Evolutionary conservation across 2,329 filamentous ascomycete species (phyloP), one percentile per base, ranked within the genome.

Genomic region (Corinectria fuckeliana): DNA sequence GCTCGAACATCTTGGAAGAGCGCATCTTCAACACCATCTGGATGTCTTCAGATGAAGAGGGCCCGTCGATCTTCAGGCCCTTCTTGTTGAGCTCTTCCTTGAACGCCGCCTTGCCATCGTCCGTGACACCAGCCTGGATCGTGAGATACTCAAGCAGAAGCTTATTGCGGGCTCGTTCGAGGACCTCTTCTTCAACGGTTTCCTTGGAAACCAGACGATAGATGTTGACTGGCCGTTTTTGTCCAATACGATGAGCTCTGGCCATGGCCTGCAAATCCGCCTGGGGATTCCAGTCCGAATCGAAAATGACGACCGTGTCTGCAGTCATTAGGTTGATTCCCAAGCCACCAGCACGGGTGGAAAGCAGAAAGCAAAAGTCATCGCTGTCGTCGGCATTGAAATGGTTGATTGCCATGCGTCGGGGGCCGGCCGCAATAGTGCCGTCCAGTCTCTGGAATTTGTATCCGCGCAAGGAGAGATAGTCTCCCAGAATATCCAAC

Each of bases 311-410:
- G 65, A 99, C 95, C 1, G 95, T 99, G 72, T 99, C 96, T 7
- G 95, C 95, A 21, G 95, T 98, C 92, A 98, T 99, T 53, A 99
- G 79, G 71, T 99, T 99, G 81, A 99, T 99, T 62, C 95, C 95
- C n/a, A 99, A 83, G 75, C 95, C 95, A 81, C 95, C 95, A 53
- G 95, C 95, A 71, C 95, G 88, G 1, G 95, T 99, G 2, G 95
- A 99, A 1, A 99, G 84, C 42, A 99, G 81, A 76, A 99, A 99
- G 72, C 92, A 96, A 72, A 99, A 99, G 72, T 99, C 96, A 4
- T 92, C 90, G 74, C 95, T 99, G 10, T 89, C 92, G 1, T 94
- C 91, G n/a, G 93, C 92, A 71, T 99, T 99, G 82, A 97, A 99
- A 74, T 98, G 94, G 69, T 99, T 95, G 71, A 99, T 99, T 3